A percentile compares a stretch with the other conserved stretches of the same genome.
These are phyloP conservation scores for Hypoxylon rubiginosum DNA, from an alignment of 2,329 filamentous ascomycete species.

Conservation along the genomic window DNA sequence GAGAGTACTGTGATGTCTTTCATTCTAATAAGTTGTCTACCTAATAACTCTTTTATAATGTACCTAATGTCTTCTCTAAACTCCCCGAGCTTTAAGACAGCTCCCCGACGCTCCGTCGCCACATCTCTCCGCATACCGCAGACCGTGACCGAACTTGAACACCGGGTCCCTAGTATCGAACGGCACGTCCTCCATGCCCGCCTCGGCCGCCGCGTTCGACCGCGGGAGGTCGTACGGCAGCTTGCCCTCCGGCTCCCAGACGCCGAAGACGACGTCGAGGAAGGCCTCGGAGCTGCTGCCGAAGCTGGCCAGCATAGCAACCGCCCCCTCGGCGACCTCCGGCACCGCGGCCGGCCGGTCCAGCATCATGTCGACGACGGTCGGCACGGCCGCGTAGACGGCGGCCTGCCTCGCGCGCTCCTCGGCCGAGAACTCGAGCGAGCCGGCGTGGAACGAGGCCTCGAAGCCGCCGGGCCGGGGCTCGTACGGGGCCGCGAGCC, in stretches of 20 bases:
- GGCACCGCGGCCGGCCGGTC: conserved; percentile 60
- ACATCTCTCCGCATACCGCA: conserved; percentile 47
- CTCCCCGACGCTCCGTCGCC: not conserved
- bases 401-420: conserved; percentile 56
- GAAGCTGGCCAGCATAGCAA: conserved; percentile 57
- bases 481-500: conserved; percentile 57
- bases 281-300: no score
- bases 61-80: not conserved
- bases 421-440: conserved; percentile 56
- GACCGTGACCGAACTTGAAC: conserved; percentile 45
- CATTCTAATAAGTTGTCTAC: no score
- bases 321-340: conserved; percentile 56
- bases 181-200: conserved; percentile 44
- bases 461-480: conserved; percentile 59
- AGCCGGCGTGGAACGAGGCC: conserved; percentile 55
- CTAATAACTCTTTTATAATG: no score
- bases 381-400: conserved; percentile 56
- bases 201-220: conserved; percentile 57
- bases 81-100: not conserved
- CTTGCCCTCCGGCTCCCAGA: conserved; percentile 55
- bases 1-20: no score
- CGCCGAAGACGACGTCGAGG: conserved; percentile 58
- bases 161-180: conserved; percentile 46
- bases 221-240: conserved; percentile 62
- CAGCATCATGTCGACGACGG: conserved; percentile 60